phyloP scores from a whole-genome alignment of 805 yeast genomes.

The Lachancea lanzarotensis region DNA sequence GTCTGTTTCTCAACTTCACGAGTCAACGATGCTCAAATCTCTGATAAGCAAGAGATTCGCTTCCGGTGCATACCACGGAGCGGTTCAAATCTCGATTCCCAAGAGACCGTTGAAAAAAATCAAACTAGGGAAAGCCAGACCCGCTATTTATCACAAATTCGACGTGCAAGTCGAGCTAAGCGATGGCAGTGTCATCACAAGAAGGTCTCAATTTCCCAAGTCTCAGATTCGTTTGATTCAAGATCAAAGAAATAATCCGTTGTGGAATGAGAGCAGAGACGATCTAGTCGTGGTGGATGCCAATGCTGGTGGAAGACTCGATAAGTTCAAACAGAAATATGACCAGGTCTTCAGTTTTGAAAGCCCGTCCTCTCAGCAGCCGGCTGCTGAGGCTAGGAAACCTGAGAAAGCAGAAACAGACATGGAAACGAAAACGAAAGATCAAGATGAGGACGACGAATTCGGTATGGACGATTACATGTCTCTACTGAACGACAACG shows the following conservation, averaged over 20 bases:
- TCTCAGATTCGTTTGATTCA: slow-evolving; percentile 76
- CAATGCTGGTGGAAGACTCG: slow-evolving; percentile 77
- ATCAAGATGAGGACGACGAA: slow-evolving; percentile 13
- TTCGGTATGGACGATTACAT: slow-evolving; percentile 31
- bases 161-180: slow-evolving; percentile 84
- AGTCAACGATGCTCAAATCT: slow-evolving; percentile 5
- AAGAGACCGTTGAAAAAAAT: slow-evolving; percentile 64
- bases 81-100: slow-evolving; percentile 26
- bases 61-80: slow-evolving; percentile 18
- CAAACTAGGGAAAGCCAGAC: slow-evolving; percentile 78
- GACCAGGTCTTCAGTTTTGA: slow-evolving; percentile 41
- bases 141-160: slow-evolving; percentile 87
- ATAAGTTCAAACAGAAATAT: slow-evolving; percentile 64
- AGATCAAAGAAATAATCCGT: slow-evolving; percentile 79
- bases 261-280: slow-evolving; percentile 85
- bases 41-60: slow-evolving; percentile 10
- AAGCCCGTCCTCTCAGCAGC: slow-evolving; percentile 14
- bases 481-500: slow-evolving; percentile 25
- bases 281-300: slow-evolving; percentile 70
- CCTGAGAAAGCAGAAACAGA: slow-evolving; percentile 6
- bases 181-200: slow-evolving; percentile 83
- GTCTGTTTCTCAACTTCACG: not conserved
- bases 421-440: no score
- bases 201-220: slow-evolving; percentile 85
- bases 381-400: slow-evolving; percentile 9